Evolutionary conservation across 306 rosid genomes (phyloP).

Genomic region (Sicyos baderoa): DNA sequence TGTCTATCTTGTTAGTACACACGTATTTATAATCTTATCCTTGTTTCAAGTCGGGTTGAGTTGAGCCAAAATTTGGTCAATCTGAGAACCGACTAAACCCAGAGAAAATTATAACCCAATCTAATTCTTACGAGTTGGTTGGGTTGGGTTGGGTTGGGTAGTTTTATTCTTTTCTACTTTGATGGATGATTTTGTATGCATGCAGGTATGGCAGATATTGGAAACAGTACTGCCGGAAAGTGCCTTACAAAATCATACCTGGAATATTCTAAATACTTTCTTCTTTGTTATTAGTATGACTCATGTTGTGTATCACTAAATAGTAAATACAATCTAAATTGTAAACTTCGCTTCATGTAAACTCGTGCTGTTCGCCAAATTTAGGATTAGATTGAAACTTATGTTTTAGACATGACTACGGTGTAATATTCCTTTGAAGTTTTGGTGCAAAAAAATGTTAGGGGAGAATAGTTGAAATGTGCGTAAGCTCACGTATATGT

Average conservation of each 20-base stretch:
- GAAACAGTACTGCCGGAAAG: slow-evolving; percentile 80
- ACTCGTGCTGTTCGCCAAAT: neutral
- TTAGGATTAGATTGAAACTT: neutral
- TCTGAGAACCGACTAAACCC: no score
- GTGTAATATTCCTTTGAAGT: no score
- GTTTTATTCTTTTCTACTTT: neutral
- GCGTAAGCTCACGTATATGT: no score
- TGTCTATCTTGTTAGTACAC: no score
- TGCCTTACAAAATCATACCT: slow-evolving; percentile 64
- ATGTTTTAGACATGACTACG: neutral
- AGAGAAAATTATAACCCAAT: no score
- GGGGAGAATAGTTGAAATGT: no score
- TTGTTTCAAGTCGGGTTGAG: no score
- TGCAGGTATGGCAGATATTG: slow-evolving; percentile 92
- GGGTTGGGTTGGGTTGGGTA: no score
- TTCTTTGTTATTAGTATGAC: neutral
- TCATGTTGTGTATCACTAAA: neutral
- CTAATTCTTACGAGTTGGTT: no score
- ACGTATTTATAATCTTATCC: no score
- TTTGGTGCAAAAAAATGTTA: no score
- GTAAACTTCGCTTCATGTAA: neutral
- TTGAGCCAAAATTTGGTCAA: no score
- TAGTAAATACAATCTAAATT: neutral
- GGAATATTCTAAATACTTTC: slow-evolving; percentile 51
- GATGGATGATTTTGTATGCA: slow-evolving; percentile 17